Conservation (phyloP, 345 rosid species). For the Bruguiera parviflora region DNA sequence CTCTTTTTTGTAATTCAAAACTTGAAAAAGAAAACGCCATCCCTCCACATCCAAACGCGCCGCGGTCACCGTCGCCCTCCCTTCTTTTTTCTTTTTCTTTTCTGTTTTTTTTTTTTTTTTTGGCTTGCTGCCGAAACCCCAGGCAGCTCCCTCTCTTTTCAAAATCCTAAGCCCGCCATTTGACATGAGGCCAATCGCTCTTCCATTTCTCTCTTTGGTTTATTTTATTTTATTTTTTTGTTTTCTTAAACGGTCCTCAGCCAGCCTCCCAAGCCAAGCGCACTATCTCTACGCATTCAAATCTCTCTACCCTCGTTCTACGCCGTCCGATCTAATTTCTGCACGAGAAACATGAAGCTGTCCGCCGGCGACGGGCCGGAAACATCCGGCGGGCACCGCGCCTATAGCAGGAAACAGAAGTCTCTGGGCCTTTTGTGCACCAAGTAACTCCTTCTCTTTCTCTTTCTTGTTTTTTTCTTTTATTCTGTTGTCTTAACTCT, state of each 20-base stretch:
- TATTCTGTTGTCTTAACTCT: not conserved
- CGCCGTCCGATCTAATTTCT: not conserved
- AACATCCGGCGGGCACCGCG: slow-evolving; percentile 47
- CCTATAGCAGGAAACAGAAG: slow-evolving; percentile 79
- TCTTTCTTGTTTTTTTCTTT: not conserved
- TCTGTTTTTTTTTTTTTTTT: too few relatives aligned
- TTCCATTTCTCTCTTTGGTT: not conserved
- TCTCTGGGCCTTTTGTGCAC: slow-evolving; percentile 90
- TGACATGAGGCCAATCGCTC: not conserved
- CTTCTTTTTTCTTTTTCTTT: too few relatives aligned
- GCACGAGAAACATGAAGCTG: not conserved
- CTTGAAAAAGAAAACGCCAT: too few relatives aligned
- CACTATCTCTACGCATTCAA: not conserved
- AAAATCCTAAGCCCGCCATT: not conserved
- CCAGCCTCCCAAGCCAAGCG: too few relatives aligned
- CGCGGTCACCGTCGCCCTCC: too few relatives aligned
- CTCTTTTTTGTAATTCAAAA: too few relatives aligned
- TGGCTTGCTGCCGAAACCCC: too few relatives aligned
- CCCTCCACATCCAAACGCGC: not conserved
- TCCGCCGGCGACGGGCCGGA: slow-evolving; percentile 25
- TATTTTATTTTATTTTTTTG: too few relatives aligned
- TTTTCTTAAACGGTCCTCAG: too few relatives aligned
- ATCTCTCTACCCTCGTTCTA: not conserved
- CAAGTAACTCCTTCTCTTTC: slow-evolving; percentile 39
- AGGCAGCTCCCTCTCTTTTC: not conserved